Conservation (phyloP, 2,329 filamentous ascomycete species). For the Pyrenophora graminea region DNA sequence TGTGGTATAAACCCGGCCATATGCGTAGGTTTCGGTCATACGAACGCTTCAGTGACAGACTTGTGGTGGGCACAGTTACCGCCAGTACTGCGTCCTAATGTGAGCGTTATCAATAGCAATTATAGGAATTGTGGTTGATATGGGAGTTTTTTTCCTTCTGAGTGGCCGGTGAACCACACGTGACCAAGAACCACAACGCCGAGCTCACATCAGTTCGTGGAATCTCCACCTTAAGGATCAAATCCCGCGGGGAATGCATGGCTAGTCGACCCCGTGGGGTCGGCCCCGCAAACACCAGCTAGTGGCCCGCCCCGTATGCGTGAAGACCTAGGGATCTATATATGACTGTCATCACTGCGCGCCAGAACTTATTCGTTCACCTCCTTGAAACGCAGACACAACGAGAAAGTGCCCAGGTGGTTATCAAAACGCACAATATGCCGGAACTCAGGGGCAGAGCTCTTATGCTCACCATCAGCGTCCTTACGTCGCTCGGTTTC, state of each 20-base stretch:
- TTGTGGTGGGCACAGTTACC: not conserved
- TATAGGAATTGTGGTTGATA: not conserved
- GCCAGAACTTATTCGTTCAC: not conserved
- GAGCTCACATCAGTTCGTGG: not conserved
- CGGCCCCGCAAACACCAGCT: not conserved
- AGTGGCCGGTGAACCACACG: not conserved
- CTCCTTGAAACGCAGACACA: not conserved
- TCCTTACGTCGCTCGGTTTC: slow-evolving; percentile 40
- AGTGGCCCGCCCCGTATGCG: not conserved
- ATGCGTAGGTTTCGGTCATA: not conserved
- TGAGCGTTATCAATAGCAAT: not conserved
- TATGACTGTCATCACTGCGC: not conserved
- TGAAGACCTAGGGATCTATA: not conserved
- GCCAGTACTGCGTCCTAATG: not conserved
- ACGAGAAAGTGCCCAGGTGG: not conserved
- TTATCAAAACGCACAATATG: slow-evolving; percentile 9
- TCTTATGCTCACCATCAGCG: slow-evolving; percentile 24
- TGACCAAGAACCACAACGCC: not conserved
- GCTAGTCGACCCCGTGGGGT: slow-evolving; percentile 12
- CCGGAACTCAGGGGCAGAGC: slow-evolving; percentile 21
- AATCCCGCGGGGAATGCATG: slow-evolving; percentile 11
- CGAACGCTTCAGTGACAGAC: not conserved
- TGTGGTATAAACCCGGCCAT: not conserved
- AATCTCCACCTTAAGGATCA: not conserved
- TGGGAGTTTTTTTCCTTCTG: not conserved